phyloP scores from a whole-genome alignment of 2,329 filamentous ascomycete genomes.

The Paracamarosporium sp. region DNA sequence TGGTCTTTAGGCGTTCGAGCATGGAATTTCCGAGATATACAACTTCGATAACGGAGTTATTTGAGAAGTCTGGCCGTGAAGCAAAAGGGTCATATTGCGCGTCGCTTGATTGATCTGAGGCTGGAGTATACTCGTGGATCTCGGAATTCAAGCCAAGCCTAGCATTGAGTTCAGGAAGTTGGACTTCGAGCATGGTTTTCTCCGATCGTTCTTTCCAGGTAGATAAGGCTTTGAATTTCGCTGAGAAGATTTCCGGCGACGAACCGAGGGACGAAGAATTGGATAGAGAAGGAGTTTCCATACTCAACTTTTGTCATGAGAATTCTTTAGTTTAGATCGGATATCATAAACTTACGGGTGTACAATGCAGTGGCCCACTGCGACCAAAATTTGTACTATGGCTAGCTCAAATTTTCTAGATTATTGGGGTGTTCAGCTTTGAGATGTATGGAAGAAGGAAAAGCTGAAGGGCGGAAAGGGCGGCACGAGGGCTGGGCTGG shows the following conservation, averaged over 20 bases:
- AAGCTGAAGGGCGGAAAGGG: background rate
- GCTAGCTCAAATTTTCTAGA: background rate
- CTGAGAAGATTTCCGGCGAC: background rate
- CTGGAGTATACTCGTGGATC: background rate
- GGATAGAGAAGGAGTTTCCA: background rate
- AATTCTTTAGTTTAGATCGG: background rate
- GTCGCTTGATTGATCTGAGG: background rate
- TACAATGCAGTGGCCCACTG: too few species aligned
- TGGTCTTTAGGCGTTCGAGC: conserved; percentile 26
- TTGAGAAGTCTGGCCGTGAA: conserved; percentile 10
- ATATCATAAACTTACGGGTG: too few species aligned
- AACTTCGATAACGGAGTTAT: conserved; percentile 8
- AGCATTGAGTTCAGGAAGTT: background rate
- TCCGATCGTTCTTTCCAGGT: background rate
- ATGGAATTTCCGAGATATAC: conserved; percentile 25
- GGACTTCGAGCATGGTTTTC: background rate
- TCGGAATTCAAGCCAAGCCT: background rate
- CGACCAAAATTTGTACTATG: background rate
- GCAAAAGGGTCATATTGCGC: conserved; percentile 6
- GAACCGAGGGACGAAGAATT: background rate
- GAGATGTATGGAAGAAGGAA: background rate
- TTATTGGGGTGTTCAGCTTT: background rate
- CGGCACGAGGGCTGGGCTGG: background rate
- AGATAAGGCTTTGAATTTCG: background rate
- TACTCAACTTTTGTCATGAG: background rate